phyloP scores from a whole-genome alignment of 2,329 filamentous ascomycete genomes.

The Aureobasidium pullulans region DNA sequence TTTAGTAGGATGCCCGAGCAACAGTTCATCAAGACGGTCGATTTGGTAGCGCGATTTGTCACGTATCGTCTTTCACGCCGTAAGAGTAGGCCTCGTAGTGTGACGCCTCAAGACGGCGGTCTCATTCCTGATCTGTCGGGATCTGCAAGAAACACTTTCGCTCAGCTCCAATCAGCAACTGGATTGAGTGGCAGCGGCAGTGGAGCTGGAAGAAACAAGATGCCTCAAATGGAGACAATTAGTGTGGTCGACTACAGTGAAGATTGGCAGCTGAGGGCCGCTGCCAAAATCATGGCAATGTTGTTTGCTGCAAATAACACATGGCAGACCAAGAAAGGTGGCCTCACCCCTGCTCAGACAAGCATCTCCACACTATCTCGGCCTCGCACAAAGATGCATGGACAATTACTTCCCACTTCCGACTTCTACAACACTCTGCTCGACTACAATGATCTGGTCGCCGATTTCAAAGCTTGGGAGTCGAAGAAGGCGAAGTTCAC shows the following conservation, averaged over 20 bases:
- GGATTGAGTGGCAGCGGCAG: conserved; percentile 43
- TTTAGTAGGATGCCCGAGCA: conserved; percentile 61
- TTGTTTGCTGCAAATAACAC: conserved; percentile 74
- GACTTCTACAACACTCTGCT: conserved; percentile 84
- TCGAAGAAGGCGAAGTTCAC: conserved; percentile 65
- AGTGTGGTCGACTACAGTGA: conserved; percentile 62
- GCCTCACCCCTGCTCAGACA: conserved; percentile 13
- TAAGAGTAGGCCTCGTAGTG: conserved; percentile 57
- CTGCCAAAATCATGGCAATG: conserved; percentile 70
- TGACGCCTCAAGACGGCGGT: conserved; percentile 55
- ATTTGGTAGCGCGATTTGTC: conserved; percentile 69
- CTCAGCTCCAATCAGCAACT: conserved; percentile 71
- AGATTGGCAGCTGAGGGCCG: conserved; percentile 84
- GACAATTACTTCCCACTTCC: conserved; percentile 68
- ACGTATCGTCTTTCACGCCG: conserved; percentile 71
- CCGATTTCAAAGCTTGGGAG: conserved; percentile 86
- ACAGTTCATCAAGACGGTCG: conserved; percentile 66
- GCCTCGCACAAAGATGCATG: conserved; percentile 43
- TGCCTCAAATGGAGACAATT: conserved; percentile 43
- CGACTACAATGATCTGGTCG: conserved; percentile 77
- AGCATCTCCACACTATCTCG: conserved; percentile 21
- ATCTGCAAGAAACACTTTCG: conserved; percentile 54
- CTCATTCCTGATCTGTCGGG: conserved; percentile 67
- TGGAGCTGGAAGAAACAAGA: conserved; percentile 35
- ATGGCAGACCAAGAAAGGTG: conserved; percentile 22